Evolutionary conservation across 148 eudicot species (phyloP).

Genomic region (Gaultheria prostrata): DNA sequence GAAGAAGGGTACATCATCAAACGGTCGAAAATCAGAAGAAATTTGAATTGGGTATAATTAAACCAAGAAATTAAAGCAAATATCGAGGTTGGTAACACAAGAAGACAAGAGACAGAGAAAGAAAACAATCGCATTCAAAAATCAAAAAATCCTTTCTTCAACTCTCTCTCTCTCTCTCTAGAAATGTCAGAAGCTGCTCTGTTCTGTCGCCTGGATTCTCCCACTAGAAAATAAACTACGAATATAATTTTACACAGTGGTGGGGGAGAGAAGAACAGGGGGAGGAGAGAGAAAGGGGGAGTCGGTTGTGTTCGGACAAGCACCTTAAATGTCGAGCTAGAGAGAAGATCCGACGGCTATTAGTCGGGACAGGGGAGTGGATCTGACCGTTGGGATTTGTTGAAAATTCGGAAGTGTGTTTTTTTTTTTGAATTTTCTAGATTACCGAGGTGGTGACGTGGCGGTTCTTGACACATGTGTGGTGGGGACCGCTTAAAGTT

Average conservation of each 20-base stretch:
- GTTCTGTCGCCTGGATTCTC: constrained; percentile 14
- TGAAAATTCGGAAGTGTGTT: constrained; percentile 13
- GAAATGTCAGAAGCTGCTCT: constrained; percentile 11
- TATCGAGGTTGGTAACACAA: constrained; percentile 16
- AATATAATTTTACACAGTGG: not conserved
- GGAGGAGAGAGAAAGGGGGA: not conserved
- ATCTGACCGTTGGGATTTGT: constrained; percentile 29
- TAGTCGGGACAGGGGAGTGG: not conserved
- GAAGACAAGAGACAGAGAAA: constrained; percentile 8
- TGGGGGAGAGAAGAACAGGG: not conserved
- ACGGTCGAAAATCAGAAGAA: constrained; percentile 32
- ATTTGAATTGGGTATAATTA: constrained; percentile 14
- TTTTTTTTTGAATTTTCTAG: not conserved
- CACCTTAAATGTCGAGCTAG: constrained; percentile 13
- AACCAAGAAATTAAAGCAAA: constrained; percentile 13
- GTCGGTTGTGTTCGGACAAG: not conserved
- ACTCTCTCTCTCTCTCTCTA: constrained; percentile 9
- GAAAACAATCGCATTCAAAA: constrained; percentile 27
- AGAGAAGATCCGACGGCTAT: constrained; percentile 18
- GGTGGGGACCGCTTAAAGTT: constrained; percentile 21
- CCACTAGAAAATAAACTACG: not conserved
- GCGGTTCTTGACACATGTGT: constrained; percentile 20
- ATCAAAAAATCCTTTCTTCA: constrained; percentile 10
- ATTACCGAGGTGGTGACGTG: constrained; percentile 20
- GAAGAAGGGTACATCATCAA: constrained; percentile 18